Evolutionary conservation across 2,329 filamentous ascomycete species (phyloP).

Genomic region (Alternaria dauci): DNA sequence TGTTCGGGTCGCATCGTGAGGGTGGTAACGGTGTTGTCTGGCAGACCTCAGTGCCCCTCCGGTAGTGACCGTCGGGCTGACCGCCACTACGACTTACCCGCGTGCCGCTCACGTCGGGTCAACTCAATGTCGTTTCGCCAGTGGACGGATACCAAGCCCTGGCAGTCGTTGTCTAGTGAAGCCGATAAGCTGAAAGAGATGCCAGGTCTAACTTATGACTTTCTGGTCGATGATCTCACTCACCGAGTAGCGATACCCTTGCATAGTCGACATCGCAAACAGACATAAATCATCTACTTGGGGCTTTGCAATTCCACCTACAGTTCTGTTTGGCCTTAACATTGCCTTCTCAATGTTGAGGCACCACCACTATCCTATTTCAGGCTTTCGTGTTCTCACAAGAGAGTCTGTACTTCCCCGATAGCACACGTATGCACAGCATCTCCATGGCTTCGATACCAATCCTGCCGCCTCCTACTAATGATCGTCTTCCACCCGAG

Average conservation of each 20-base stretch:
- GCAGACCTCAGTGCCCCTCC: background rate
- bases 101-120: background rate
- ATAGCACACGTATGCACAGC: no score
- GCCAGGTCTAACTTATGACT: background rate
- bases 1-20: background rate
- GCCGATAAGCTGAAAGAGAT: background rate
- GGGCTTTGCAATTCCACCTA: no score
- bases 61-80: background rate
- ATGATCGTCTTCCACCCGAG: no score
- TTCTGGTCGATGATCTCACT: background rate
- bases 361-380: no score
- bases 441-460: no score
- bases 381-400: no score
- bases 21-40: background rate
- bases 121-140: background rate
- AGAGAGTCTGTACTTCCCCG: no score
- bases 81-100: background rate
- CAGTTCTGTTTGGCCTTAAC: no score
- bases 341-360: no score
- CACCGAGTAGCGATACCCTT: background rate
- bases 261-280: no score
- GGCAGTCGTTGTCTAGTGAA: background rate
- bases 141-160: background rate
- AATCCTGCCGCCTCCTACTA: no score
- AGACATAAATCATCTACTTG: no score